A percentile compares a stretch with the other conserved stretches of the same genome.
phyloP scores from a whole-genome alignment of 495 filamentous ascomycete species.

The Trichoderma orchidacearum region DNA sequence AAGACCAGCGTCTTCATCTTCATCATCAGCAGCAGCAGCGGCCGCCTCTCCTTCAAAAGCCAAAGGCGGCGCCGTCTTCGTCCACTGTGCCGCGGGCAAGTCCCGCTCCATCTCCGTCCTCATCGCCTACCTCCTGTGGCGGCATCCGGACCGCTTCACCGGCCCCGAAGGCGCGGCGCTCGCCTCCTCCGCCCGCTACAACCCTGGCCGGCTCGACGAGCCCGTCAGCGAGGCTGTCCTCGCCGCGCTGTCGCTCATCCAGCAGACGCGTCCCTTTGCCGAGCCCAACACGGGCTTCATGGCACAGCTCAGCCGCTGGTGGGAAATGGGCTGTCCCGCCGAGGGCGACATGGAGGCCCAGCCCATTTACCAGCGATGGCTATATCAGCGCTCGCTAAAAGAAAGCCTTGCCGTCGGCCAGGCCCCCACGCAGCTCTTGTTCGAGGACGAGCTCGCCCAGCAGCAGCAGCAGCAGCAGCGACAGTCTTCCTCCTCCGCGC shows the following conservation, averaged over 20 bases:
- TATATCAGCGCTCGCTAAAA: constrained; percentile 67
- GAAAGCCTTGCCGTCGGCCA: constrained; percentile 50
- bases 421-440: constrained; percentile 58
- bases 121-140: constrained; percentile 74
- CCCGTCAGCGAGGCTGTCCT: constrained; percentile 15
- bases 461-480: not conserved
- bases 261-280: constrained; percentile 51
- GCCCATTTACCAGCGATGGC: constrained; percentile 75
- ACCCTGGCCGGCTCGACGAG: not conserved
- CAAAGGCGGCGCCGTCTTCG: constrained; percentile 22
- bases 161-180: constrained; percentile 11
- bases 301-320: constrained; percentile 74
- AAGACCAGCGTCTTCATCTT: not conserved
- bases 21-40: not conserved
- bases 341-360: constrained; percentile 43
- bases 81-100: constrained; percentile 84
- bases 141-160: constrained; percentile 30
- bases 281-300: constrained; percentile 87
- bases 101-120: constrained; percentile 78
- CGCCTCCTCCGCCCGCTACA: not conserved
- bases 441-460: constrained; percentile 57
- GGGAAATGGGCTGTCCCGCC: constrained; percentile 64
- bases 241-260: constrained; percentile 37
- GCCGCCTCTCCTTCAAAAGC: not conserved
- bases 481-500: constrained; percentile 9